phyloP scores from a whole-genome alignment of 2,329 filamentous ascomycete species.

The Colletotrichum tropicicola region DNA sequence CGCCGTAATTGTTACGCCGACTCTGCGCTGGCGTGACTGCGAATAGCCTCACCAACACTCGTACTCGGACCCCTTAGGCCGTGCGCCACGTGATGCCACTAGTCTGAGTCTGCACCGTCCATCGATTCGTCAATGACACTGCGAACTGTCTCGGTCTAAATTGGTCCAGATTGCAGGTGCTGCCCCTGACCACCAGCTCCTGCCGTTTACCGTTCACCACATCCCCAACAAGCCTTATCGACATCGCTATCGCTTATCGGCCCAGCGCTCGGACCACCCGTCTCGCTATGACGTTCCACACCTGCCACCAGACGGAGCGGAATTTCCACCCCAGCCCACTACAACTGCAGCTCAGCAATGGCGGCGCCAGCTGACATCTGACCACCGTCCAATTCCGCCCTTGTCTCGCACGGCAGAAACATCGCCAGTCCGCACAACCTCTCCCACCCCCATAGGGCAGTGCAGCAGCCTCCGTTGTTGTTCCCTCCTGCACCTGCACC shows the following conservation, averaged over 20 bases:
- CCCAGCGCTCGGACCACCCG: slow-evolving; percentile 8
- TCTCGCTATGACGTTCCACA: slow-evolving; percentile 28
- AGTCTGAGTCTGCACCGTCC: neutral
- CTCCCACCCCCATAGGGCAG: neutral
- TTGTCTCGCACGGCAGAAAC: slow-evolving; percentile 20
- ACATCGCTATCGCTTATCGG: neutral
- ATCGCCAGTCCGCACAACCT: slow-evolving; percentile 7
- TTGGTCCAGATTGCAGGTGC: neutral
- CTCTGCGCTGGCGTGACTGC: too few species aligned
- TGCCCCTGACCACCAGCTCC: too few species aligned
- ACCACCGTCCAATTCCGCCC: slow-evolving; percentile 27
- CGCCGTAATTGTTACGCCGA: too few species aligned
- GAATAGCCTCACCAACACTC: neutral
- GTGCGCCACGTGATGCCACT: neutral
- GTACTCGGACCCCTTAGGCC: neutral
- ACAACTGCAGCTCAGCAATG: slow-evolving; percentile 4
- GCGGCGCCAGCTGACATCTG: slow-evolving; percentile 21
- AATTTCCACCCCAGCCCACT: slow-evolving; percentile 17
- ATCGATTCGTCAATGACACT: neutral
- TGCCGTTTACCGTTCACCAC: neutral
- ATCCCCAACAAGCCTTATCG: neutral
- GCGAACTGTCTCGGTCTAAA: neutral
- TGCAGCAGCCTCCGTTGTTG: slow-evolving; percentile 6
- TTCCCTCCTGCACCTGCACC: slow-evolving; percentile 2
- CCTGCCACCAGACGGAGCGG: slow-evolving; percentile 26